Percentiles rank a stretch among this genome's conserved stretches.
These are phyloP conservation scores for Galerina sulciceps DNA, from an alignment of 768 basidiomycete genomes.

Conservation along the genomic window DNA sequence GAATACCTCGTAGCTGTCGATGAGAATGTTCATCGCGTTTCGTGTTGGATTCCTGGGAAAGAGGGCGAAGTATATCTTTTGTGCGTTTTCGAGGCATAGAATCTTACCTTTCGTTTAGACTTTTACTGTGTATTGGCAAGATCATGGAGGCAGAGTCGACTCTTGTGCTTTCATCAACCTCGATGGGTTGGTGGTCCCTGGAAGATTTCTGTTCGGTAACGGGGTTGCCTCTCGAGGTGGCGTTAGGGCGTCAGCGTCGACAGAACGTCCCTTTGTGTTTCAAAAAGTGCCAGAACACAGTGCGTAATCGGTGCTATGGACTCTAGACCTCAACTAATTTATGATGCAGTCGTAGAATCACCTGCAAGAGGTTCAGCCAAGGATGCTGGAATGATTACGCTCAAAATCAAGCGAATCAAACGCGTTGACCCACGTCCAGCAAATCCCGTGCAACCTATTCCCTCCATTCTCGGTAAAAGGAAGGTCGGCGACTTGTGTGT, in stretches of 20 bases:
- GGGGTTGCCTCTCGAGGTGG: slow-evolving; percentile 60
- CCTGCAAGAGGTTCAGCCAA: slow-evolving; percentile 25
- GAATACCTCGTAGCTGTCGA: slow-evolving; percentile 64
- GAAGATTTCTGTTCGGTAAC: slow-evolving; percentile 60
- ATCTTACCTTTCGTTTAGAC: slow-evolving; percentile 34
- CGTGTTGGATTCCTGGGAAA: slow-evolving; percentile 73
- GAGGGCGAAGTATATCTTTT: slow-evolving; percentile 52
- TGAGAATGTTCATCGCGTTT: slow-evolving; percentile 44
- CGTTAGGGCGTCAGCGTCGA: slow-evolving; percentile 49
- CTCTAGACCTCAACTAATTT: not conserved
- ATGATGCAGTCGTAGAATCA: not conserved
- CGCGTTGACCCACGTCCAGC: slow-evolving; percentile 39
- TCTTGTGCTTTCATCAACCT: slow-evolving; percentile 67
- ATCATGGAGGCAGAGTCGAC: slow-evolving; percentile 55
- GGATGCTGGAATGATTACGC: slow-evolving; percentile 55
- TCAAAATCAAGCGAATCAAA: slow-evolving; percentile 53
- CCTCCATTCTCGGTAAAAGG: slow-evolving; percentile 37
- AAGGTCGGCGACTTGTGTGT: slow-evolving; percentile 47
- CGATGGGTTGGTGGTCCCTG: slow-evolving; percentile 67
- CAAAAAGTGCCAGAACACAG: slow-evolving; percentile 43
- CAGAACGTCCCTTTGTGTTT: slow-evolving; percentile 69
- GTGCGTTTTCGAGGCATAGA: not conserved
- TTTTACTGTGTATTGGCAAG: slow-evolving; percentile 70
- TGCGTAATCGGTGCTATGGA: slow-evolving; percentile 17
- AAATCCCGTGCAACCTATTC: slow-evolving; percentile 46